Evolutionary conservation across 2,329 filamentous ascomycete genomes (phyloP), one percentile per base, ranked within the genome.

Genomic region (Colletotrichum navitas): DNA sequence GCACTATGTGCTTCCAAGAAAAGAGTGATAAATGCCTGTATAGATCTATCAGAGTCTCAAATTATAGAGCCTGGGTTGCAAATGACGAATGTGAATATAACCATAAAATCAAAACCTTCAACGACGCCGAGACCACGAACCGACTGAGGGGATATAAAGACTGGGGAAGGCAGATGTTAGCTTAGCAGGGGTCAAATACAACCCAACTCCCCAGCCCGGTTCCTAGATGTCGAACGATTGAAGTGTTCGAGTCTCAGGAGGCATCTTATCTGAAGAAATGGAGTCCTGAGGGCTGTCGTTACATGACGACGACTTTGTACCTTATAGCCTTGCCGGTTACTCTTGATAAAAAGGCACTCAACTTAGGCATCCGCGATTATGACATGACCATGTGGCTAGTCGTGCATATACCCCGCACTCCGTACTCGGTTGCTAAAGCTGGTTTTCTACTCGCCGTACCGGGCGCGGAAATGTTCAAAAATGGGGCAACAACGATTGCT

Each of bases 1-100:
- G 29, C 54, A 34, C 36, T 4, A 5, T 24, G 29, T 52, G 32
- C 63, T 43, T 3, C 10, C 5, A 41, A 49, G 14, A 41, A 68
- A 63, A 47, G 64, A 68, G 64, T 71, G 64, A 63, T 64, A 59
- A 63, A 11, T 32, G 64, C 52, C 58, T 51, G 52, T 39, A 66
- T 41, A 16, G 29, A 43, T 41, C 21, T 52, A 54, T n/a, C 39
- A 12, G 39, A n/a, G 39, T 16, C 7, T 49, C 39, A 29, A 36
- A 36, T 47, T 14, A 52, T 52, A 8, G 24, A 63, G 21, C 16
- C n/a, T 5, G 41, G 14, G 11, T 8, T 29, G 32, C 11, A 62
- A 32, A 26, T 14, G n/a, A 36, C 59, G n/a, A 34, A 36, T 18
- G 34, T 16, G 1, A 51, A 51, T 11, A 26, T 26, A 8, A 21